Conservation (phyloP, 495 filamentous ascomycete genomes). For the Daldinia bambusicola region DNA sequence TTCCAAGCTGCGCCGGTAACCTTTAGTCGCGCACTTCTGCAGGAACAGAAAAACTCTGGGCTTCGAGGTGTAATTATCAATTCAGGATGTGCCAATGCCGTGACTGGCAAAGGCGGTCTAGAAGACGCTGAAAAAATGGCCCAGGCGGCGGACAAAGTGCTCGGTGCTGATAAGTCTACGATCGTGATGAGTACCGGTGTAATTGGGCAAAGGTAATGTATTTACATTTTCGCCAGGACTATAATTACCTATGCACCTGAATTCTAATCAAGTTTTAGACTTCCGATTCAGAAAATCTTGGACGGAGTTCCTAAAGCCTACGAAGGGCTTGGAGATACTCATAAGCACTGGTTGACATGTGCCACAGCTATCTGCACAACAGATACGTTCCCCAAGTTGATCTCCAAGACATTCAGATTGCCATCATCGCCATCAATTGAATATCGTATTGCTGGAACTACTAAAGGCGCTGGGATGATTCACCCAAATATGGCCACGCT, state of each 20-base stretch:
- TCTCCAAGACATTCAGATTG: slow-evolving; percentile 83
- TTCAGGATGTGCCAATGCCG: slow-evolving; percentile 96
- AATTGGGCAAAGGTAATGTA: slow-evolving; percentile 84
- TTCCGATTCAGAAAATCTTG: slow-evolving; percentile 92
- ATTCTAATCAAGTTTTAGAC: slow-evolving; percentile 53
- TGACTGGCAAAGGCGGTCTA: slow-evolving; percentile 90
- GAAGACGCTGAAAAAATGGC: slow-evolving; percentile 92
- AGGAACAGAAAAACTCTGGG: slow-evolving; percentile 71
- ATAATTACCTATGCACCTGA: neutral
- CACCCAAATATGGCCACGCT: slow-evolving; percentile 99
- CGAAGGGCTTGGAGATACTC: slow-evolving; percentile 71
- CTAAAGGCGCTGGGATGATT: slow-evolving; percentile 99
- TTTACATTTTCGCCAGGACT: neutral
- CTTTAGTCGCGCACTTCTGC: slow-evolving; percentile 76
- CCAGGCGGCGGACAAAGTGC: slow-evolving; percentile 74
- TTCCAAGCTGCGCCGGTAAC: slow-evolving; percentile 97
- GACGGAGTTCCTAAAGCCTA: slow-evolving; percentile 80
- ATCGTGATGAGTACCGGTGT: slow-evolving; percentile 98
- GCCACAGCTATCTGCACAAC: slow-evolving; percentile 98
- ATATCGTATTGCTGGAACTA: slow-evolving; percentile 93
- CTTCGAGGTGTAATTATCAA: slow-evolving; percentile 90
- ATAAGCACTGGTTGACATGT: slow-evolving; percentile 85
- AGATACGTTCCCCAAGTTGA: slow-evolving; percentile 97
- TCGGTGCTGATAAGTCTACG: slow-evolving; percentile 72
- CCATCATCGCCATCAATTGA: slow-evolving; percentile 78